Evolutionary conservation across 1,284 basidiomycete species (phyloP).

Genomic region (Pisolithus thermaeus): DNA sequence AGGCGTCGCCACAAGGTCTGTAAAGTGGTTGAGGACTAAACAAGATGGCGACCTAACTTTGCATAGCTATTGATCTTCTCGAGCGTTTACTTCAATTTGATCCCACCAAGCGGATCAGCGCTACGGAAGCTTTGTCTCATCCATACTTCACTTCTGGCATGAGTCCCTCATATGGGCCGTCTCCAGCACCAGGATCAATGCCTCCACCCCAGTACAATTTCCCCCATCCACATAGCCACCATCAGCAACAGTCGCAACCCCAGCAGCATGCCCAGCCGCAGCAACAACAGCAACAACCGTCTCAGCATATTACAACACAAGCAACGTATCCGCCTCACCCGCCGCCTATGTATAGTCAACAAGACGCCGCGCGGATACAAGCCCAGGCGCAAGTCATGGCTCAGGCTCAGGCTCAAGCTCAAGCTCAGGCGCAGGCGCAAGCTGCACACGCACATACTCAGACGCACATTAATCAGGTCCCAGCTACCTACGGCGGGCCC

Average conservation of each 20-base stretch:
- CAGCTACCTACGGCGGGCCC: constrained; percentile 15
- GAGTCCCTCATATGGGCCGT: constrained; percentile 41
- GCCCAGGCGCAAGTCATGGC: constrained; percentile 32
- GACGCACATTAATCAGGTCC: constrained; percentile 22
- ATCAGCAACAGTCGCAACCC: constrained; percentile 32
- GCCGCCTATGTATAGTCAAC: constrained; percentile 27
- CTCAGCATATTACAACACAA: constrained; percentile 25
- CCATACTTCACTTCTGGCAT: constrained; percentile 80
- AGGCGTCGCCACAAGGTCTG: constrained; percentile 84
- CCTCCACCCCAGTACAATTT: constrained; percentile 65
- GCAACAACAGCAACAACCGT: constrained; percentile 39
- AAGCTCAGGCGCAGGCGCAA: constrained; percentile 28
- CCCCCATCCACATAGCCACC: constrained; percentile 47
- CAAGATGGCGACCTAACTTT: constrained; percentile 4
- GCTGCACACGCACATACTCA: constrained; percentile 35
- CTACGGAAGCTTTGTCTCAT: constrained; percentile 88
- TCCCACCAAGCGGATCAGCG: constrained; percentile 87
- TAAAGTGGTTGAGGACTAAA: not conserved
- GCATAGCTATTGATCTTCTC: constrained; percentile 84
- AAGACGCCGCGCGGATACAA: constrained; percentile 32
- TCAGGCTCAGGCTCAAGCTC: constrained; percentile 21
- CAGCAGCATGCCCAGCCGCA: constrained; percentile 31
- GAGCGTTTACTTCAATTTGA: constrained; percentile 97
- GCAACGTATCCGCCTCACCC: constrained; percentile 37
- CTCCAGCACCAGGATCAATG: constrained; percentile 51